Conservation (phyloP, 2,329 filamentous ascomycete genomes). For the Graphilbum sp. region DNA sequence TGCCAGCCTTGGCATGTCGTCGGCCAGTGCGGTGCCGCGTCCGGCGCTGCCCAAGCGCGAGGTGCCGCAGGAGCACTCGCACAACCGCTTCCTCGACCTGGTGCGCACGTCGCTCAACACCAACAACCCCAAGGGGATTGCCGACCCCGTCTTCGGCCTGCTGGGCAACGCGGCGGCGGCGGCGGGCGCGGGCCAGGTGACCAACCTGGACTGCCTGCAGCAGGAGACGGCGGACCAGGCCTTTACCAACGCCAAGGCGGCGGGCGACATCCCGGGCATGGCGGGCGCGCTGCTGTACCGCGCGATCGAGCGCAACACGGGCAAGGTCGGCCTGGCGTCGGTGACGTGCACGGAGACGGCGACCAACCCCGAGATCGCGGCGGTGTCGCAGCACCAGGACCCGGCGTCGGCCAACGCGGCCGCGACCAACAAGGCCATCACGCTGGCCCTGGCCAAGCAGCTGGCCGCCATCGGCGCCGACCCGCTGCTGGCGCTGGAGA, state of each 20-base stretch:
- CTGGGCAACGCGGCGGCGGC: constrained; percentile 26
- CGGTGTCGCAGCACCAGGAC: constrained; percentile 50
- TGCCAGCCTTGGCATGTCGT: constrained; percentile 6
- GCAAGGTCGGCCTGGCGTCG: constrained; percentile 36
- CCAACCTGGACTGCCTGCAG: constrained; percentile 40
- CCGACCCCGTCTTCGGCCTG: constrained; percentile 30
- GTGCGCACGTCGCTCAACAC: constrained; percentile 21
- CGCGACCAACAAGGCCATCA: constrained; percentile 40
- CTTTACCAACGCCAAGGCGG: constrained; percentile 43
- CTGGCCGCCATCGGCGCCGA: constrained; percentile 45
- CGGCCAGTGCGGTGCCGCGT: constrained; percentile 4
- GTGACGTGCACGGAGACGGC: constrained; percentile 38
- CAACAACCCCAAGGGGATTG: constrained; percentile 32
- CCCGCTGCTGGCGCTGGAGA: constrained; percentile 40
- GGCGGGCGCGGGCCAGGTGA: constrained; percentile 15
- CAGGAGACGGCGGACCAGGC: constrained; percentile 41
- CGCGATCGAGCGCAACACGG: constrained; percentile 44
- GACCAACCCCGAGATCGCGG: constrained; percentile 47
- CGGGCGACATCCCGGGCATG: constrained; percentile 33
- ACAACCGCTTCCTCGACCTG: constrained; percentile 24
- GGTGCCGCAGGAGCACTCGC: constrained; percentile 36
- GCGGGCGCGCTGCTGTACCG: constrained; percentile 35
- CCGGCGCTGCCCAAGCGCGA: constrained; percentile 19
- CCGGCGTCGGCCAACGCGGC: constrained; percentile 40
- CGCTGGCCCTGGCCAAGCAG: constrained; percentile 41